phyloP scores from a whole-genome alignment of 768 basidiomycete species.

The Pleurotus eryngii region DNA sequence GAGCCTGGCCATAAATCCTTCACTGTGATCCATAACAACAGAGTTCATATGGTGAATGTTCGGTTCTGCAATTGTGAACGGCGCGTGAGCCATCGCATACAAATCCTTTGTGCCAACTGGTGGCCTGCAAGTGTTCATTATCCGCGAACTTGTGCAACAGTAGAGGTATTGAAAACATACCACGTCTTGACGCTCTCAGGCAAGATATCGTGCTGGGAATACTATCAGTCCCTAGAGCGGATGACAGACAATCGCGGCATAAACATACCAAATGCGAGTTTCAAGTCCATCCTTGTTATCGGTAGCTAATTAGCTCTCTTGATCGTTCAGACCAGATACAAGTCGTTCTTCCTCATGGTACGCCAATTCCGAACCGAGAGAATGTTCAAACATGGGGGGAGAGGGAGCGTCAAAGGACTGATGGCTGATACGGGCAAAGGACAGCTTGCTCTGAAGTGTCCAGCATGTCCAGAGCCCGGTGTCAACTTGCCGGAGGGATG shows the following conservation, averaged over 20 bases:
- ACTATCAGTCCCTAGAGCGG: slow-evolving; percentile 18
- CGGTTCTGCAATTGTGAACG: slow-evolving; percentile 27
- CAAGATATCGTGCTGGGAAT: slow-evolving; percentile 24
- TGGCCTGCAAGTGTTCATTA: slow-evolving; percentile 25
- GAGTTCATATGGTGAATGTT: slow-evolving; percentile 25
- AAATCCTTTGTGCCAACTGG: slow-evolving; percentile 23
- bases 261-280: slow-evolving; percentile 12
- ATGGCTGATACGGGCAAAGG: slow-evolving; percentile 16
- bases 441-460: slow-evolving; percentile 23
- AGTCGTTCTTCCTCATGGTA: slow-evolving; percentile 17
- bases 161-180: slow-evolving; percentile 19
- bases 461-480: slow-evolving; percentile 24
- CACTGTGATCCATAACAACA: slow-evolving; percentile 23
- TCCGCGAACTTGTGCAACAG: slow-evolving; percentile 25
- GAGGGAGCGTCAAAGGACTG: slow-evolving; percentile 13
- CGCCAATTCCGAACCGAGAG: slow-evolving; percentile 10
- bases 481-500: slow-evolving; percentile 23
- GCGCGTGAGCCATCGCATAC: slow-evolving; percentile 13
- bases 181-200: slow-evolving; percentile 22
- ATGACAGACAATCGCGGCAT: slow-evolving; percentile 18
- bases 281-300: not conserved
- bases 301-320: not conserved
- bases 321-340: slow-evolving; percentile 24
- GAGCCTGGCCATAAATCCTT: slow-evolving; percentile 6
- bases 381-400: not conserved